phyloP scores from a whole-genome alignment of 2,329 filamentous ascomycete genomes.

The Xylariomycetidae sp. region DNA sequence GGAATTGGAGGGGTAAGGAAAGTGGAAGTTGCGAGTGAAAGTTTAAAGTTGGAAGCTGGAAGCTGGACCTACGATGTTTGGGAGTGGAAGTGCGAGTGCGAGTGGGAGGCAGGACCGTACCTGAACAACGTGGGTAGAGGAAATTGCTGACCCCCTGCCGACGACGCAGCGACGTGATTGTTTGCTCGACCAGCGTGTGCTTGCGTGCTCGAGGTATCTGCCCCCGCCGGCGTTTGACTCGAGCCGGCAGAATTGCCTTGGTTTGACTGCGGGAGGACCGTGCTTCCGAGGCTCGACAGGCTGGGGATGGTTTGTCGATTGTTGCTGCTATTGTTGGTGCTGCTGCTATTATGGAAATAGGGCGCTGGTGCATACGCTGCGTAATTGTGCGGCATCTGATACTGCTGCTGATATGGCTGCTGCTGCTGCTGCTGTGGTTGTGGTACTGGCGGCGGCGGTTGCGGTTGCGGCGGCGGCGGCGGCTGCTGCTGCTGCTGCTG shows the following conservation, averaged over 20 bases:
- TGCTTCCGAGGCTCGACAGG: slow-evolving; percentile 16
- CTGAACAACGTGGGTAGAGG: no score
- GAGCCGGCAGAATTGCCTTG: slow-evolving; percentile 10
- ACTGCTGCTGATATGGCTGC: no score
- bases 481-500: no score
- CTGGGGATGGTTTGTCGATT: slow-evolving; percentile 12
- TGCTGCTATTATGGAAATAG: slow-evolving; percentile 5
- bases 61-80: no score
- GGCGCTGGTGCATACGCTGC: slow-evolving; percentile 6
- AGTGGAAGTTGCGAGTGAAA: no score
- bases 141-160: background rate
- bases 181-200: slow-evolving; percentile 8
- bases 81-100: no score
- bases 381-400: slow-evolving; percentile 1
- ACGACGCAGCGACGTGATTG: slow-evolving; percentile 3
- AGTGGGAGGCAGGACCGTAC: no score
- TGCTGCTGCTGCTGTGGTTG: no score
- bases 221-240: slow-evolving; percentile 7
- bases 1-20: no score
- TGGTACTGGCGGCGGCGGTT: no score
- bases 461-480: no score
- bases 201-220: slow-evolving; percentile 6
- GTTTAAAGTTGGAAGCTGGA: no score
- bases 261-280: slow-evolving; percentile 17
- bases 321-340: slow-evolving; percentile 6